Conservation (phyloP, 192 early-diverging fungal genomes). For the Coemansia sp. region DNA sequence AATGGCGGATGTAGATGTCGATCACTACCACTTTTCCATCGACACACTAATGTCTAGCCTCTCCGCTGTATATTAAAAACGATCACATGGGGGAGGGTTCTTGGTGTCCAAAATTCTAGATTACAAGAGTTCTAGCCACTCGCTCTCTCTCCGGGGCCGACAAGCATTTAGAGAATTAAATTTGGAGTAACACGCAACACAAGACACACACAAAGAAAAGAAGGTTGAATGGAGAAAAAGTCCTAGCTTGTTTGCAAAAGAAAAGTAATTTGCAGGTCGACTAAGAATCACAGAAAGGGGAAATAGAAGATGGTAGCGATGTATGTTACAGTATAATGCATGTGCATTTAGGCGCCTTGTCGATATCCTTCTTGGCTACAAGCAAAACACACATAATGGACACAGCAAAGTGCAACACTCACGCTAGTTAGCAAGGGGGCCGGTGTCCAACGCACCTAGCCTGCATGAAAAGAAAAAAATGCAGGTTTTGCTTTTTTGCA, state of each 20-base stretch:
- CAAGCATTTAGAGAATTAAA: not conserved
- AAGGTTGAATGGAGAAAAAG: not conserved
- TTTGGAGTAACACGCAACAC: not conserved
- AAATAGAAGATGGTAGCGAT: not conserved
- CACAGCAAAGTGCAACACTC: not conserved
- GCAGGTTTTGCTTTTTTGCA: not conserved
- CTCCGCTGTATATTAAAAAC: not conserved
- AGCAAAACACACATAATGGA: too few relatives aligned
- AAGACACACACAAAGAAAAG: not conserved
- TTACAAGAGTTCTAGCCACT: not conserved
- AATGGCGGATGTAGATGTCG: not conserved
- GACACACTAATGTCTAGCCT: not conserved
- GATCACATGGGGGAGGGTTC: not conserved
- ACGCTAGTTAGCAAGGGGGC: not conserved
- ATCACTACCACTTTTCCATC: not conserved
- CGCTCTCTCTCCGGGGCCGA: not conserved
- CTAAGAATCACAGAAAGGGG: not conserved
- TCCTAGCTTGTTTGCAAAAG: not conserved
- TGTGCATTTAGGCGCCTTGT: slow-evolving; percentile 46
- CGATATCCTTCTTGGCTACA: slow-evolving; percentile 42
- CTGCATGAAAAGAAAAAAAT: not conserved
- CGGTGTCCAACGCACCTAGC: too few relatives aligned
- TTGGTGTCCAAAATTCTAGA: not conserved
- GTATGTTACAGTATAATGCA: slow-evolving; percentile 43
- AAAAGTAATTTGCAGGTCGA: not conserved